Base-by-base conservation (phyloP, 208 protist species). In the Trypanosoma brucei region DNA sequence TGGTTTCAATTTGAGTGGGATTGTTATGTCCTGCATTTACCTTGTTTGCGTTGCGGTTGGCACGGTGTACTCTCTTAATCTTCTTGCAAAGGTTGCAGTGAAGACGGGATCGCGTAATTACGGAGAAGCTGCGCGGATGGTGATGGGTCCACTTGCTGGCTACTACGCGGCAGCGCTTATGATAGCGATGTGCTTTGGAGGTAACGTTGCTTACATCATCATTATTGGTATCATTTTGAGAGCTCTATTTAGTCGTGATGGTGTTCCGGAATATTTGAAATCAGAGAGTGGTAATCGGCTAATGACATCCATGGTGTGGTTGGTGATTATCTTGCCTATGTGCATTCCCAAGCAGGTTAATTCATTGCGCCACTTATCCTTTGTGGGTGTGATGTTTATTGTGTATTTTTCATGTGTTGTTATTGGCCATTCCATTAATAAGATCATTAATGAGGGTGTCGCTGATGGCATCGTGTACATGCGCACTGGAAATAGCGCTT, bases 331-430 rank as follows among this genome's bases (percentile, higher is more conserved):
- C 48, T 5, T 55, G 46, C 66, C 66, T 4, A 44, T 72, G 38
- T 14, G 53, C 5, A 39, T 72, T 8, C 56, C 59, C 3, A 72
- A 72, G 58, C 65, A 56, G 35, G 86, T 94, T 55, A 92, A 94
- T 64, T 87, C 88, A 7, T 72, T 92, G 3, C 80, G 88, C 34
- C 91, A 86, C 70, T 66, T 86, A 45, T 92, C 83, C 1, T 60
- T 88, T 35, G 64, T 92, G 40, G 79, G 73, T 6, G 79, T 91
- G 0, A 36, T 63, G 7, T 86, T 83, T 50, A 91, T 92, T 48
- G 3, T 91, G 22, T 88, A 74, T 60, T 91, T 94, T 52, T 80
- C 88, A 14, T 35, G 85, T n/a, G 80, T 72, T 46, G 64, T 86
- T 33, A 71, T 91, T 45, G 40, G 73, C 4, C 87, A 93, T 61